These are phyloP conservation scores for Ophiostoma sp. DNA, from an alignment of 2,329 filamentous ascomycete species.

Conservation along the genomic window DNA sequence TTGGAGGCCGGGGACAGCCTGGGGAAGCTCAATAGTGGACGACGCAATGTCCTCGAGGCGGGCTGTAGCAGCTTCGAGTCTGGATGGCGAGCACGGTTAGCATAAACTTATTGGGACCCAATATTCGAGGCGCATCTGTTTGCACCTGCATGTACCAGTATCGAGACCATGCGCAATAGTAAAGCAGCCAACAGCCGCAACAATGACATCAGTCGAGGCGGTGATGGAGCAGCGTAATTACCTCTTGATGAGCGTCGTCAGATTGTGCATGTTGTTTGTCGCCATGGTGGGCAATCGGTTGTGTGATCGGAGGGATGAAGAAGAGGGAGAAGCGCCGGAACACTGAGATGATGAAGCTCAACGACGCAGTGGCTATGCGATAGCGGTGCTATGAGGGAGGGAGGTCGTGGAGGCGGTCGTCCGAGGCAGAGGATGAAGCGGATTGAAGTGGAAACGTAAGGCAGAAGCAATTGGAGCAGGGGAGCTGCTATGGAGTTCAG, in stretches of 20 bases:
- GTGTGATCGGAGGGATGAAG: background rate
- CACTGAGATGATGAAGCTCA: background rate
- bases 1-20: conserved; percentile 44
- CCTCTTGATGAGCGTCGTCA: conserved; percentile 98
- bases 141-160: background rate
- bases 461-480: conserved; percentile 6
- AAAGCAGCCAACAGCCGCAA: background rate
- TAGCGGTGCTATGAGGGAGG: background rate
- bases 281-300: conserved; percentile 52
- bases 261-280: conserved; percentile 84
- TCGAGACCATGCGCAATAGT: background rate
- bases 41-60: conserved; percentile 93
- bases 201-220: conserved; percentile 18
- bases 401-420: background rate
- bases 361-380: background rate
- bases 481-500: conserved; percentile 11
- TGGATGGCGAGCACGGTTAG: conserved; percentile 37
- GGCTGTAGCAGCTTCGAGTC: conserved; percentile 94
- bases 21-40: conserved; percentile 58
- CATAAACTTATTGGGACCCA: background rate
- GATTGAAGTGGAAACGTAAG: conserved; percentile 12
- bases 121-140: background rate
- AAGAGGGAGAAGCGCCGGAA: background rate
- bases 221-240: conserved; percentile 44
- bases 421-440: conserved; percentile 9